Conservation (phyloP, 2,329 filamentous ascomycete species). For the Phaeosphaeria sp. region DNA sequence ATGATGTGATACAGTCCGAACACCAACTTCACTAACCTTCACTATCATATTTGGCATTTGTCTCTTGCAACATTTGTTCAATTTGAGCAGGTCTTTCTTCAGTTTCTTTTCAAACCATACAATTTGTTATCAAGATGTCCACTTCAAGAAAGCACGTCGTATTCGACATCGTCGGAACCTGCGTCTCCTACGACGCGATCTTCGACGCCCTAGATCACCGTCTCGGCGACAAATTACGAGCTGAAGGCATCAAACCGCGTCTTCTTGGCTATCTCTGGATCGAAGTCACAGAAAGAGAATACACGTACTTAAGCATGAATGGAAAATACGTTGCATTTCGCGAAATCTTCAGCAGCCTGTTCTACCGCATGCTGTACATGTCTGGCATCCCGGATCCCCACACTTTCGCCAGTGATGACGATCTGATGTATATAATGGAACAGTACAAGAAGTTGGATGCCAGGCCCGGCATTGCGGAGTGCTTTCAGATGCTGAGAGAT, state of each 20-base stretch:
- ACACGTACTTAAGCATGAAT: conserved; percentile 57
- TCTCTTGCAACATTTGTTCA: neutral
- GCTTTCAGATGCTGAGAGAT: conserved; percentile 52
- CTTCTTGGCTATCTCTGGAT: conserved; percentile 58
- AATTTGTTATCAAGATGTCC: neutral
- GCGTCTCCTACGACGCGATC: conserved; percentile 56
- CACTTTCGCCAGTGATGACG: conserved; percentile 51
- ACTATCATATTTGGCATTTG: neutral
- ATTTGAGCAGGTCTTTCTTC: too few relatives aligned
- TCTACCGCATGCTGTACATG: conserved; percentile 58
- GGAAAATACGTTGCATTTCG: conserved; percentile 54
- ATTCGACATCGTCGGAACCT: conserved; percentile 59
- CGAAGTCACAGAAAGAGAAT: conserved; percentile 57
- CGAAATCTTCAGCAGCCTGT: conserved; percentile 53
- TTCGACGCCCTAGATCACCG: conserved; percentile 50
- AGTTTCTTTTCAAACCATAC: neutral
- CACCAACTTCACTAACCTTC: neutral
- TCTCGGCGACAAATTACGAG: conserved; percentile 52
- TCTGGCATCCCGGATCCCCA: conserved; percentile 55
- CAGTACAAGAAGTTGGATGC: conserved; percentile 45
- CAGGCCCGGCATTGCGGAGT: conserved; percentile 52
- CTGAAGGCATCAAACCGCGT: conserved; percentile 50
- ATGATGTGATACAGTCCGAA: too few relatives aligned
- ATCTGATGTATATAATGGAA: conserved; percentile 50
- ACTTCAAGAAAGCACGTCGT: conserved; percentile 17